These are phyloP conservation scores for Yarrowia deformans DNA, from an alignment of 805 yeast genomes.

Conservation along the genomic window DNA sequence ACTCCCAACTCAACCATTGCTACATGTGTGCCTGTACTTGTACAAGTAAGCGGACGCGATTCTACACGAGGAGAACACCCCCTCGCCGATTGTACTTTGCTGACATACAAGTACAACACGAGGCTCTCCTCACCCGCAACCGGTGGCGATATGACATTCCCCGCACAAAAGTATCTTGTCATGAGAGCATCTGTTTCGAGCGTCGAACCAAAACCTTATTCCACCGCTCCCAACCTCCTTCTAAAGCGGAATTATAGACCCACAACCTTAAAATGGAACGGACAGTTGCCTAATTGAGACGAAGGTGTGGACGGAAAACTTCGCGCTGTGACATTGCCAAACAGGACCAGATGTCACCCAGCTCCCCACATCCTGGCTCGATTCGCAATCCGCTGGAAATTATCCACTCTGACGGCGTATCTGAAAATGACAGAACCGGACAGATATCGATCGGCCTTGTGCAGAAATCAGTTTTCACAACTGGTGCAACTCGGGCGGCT, in stretches of 20 bases:
- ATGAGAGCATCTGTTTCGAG: no score
- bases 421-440: neutral
- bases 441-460: neutral
- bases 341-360: no score
- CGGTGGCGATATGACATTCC: no score
- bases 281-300: slow-evolving; percentile 1
- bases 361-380: slow-evolving; percentile 9
- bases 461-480: neutral
- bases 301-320: neutral
- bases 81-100: no score
- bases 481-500: no score
- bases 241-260: neutral
- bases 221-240: neutral
- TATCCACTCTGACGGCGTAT: slow-evolving; percentile 1
- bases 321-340: neutral
- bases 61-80: no score
- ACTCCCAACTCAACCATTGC: neutral
- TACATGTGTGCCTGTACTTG: no score
- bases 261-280: slow-evolving; percentile 3
- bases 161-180: no score
- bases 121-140: no score
- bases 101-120: no score
- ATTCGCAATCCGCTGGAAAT: neutral
- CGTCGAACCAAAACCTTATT: neutral
- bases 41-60: no score